These are phyloP conservation scores for Barnettozyma populi DNA, from an alignment of 805 yeast genomes.

Conservation along the genomic window DNA sequence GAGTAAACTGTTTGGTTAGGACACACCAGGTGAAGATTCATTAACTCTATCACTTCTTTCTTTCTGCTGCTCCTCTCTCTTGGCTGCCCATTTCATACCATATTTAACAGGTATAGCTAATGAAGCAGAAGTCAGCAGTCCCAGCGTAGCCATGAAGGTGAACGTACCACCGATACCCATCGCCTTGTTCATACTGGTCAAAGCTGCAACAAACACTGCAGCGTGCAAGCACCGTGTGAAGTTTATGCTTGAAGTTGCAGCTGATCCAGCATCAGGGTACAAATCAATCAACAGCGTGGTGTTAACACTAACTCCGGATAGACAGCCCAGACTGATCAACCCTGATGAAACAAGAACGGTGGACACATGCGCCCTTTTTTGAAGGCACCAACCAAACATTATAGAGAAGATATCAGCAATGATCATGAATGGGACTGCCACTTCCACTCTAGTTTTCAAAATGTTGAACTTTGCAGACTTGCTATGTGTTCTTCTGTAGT, in stretches of 20 bases:
- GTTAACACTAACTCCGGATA: conserved; percentile 51
- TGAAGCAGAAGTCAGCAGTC: conserved; percentile 23
- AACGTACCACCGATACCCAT: conserved; percentile 74
- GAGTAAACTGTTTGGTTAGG: no score
- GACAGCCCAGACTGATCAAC: conserved; percentile 51
- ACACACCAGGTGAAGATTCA: no score
- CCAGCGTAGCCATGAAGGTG: conserved; percentile 59
- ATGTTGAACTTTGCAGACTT: conserved; percentile 37
- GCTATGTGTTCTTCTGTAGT: conserved; percentile 32
- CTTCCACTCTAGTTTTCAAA: conserved; percentile 48
- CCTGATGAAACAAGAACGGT: conserved; percentile 51
- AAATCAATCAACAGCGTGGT: conserved; percentile 73
- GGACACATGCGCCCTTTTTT: conserved; percentile 33
- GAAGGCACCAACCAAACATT: conserved; percentile 72
- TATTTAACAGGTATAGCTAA: conserved; percentile 27
- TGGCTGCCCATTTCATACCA: conserved; percentile 27
- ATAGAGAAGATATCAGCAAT: conserved; percentile 38
- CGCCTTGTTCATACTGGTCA: conserved; percentile 49
- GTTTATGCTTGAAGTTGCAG: conserved; percentile 71
- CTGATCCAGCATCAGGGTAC: conserved; percentile 63
- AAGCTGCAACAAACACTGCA: conserved; percentile 65
- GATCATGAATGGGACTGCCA: conserved; percentile 38
- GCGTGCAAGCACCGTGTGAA: conserved; percentile 66
- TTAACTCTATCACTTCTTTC: no score
- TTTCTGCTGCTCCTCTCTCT: conserved; percentile 13